Conservation (phyloP, 768 basidiomycete species). For the Boletus rubescentipes region DNA sequence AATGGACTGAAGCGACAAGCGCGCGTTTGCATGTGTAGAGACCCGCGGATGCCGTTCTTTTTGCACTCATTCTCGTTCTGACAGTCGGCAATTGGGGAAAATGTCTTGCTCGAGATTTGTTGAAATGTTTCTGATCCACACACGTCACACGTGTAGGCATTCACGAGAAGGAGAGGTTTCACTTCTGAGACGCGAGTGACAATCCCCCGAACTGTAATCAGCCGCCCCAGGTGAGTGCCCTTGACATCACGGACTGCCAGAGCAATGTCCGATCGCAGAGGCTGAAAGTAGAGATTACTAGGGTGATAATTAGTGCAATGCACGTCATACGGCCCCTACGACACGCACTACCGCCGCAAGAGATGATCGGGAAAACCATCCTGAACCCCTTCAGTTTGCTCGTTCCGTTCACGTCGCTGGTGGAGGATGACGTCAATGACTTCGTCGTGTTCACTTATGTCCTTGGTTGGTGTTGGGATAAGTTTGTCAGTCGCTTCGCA, state of each 20-base stretch:
- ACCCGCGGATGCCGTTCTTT: conserved; percentile 83
- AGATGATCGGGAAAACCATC: conserved; percentile 88
- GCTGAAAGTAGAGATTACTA: conserved; percentile 94
- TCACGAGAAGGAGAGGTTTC: conserved; percentile 94
- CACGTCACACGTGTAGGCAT: conserved; percentile 97
- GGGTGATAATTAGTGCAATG: conserved; percentile 14
- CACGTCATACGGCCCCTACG: not conserved
- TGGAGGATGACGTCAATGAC: conserved; percentile 97
- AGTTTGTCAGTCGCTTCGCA: conserved; percentile 87
- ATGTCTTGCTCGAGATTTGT: conserved; percentile 90
- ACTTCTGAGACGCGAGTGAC: conserved; percentile 99
- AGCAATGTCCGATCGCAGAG: conserved; percentile 69
- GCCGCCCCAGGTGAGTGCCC: conserved; percentile 80
- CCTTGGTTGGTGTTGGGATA: conserved; percentile 85
- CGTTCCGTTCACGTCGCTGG: conserved; percentile 87
- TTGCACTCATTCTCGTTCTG: conserved; percentile 83
- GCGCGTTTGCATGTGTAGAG: conserved; percentile 96
- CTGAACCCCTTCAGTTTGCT: conserved; percentile 69
- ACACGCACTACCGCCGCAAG: conserved; percentile 89
- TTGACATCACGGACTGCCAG: conserved; percentile 92
- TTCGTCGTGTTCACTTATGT: conserved; percentile 88
- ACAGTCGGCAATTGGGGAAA: conserved; percentile 87
- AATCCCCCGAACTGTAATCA: conserved; percentile 97
- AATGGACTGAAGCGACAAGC: conserved; percentile 97
- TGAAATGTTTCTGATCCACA: conserved; percentile 99